A percentile compares a stretch with the other conserved stretches of the same genome.
Conservation (phyloP, 495 filamentous ascomycete species). For the Podospora comata region DNA sequence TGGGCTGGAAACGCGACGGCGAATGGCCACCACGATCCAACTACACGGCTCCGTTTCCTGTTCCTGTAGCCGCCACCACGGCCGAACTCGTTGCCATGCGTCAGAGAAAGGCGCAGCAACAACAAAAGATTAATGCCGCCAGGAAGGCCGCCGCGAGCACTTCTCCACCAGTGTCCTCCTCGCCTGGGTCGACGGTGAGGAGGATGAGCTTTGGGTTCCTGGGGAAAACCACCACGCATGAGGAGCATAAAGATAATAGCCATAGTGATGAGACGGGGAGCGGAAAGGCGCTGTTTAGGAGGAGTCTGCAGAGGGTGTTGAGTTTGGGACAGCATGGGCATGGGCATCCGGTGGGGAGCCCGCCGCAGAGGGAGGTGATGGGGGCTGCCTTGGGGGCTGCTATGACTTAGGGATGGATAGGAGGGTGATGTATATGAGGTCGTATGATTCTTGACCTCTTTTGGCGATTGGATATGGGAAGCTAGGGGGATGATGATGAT, state of each 20-base stretch:
- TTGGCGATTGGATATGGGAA: too few species aligned
- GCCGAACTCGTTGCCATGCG: slow-evolving; percentile 36
- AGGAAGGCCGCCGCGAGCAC: slow-evolving; percentile 10
- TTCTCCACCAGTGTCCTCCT: slow-evolving; percentile 9
- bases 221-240: slow-evolving; percentile 15
- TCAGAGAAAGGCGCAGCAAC: slow-evolving; percentile 31
- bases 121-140: slow-evolving; percentile 14
- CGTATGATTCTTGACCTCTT: too few species aligned
- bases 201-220: slow-evolving; percentile 35
- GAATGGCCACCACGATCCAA: slow-evolving; percentile 80
- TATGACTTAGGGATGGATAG: neutral
- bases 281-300: slow-evolving; percentile 31
- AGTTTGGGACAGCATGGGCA: slow-evolving; percentile 37
- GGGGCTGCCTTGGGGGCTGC: slow-evolving; percentile 14
- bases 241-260: slow-evolving; percentile 15
- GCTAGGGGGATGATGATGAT: neutral
- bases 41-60: slow-evolving; percentile 34
- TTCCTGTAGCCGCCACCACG: slow-evolving; percentile 13
- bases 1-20: slow-evolving; percentile 90
- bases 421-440: neutral
- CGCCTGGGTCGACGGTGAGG: slow-evolving; percentile 12
- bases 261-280: slow-evolving; percentile 39
- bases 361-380: slow-evolving; percentile 11
- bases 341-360: slow-evolving; percentile 10
- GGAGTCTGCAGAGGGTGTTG: slow-evolving; percentile 41